A percentile compares a stretch with the other conserved stretches of the same genome.
Evolutionary conservation across 805 yeast genomes (phyloP).

Genomic region (Candida patagonica): DNA sequence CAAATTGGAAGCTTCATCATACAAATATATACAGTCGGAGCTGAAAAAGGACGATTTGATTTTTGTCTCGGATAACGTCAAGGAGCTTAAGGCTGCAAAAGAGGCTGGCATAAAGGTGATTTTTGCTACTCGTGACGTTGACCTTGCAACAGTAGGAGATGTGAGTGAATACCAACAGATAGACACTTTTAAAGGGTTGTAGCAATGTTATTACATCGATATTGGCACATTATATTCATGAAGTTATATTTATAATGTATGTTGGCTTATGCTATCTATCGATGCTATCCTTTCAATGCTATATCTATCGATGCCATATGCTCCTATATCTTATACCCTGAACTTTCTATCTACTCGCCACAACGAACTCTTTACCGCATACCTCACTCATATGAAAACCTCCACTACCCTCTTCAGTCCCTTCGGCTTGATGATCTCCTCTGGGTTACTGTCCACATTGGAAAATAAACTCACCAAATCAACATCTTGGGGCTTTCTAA

Average conservation of each 20-base stretch:
- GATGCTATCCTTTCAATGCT: no score
- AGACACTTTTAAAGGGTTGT: not conserved
- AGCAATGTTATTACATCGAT: no score
- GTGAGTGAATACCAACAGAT: constrained; percentile 1
- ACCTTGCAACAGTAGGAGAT: constrained; percentile 10
- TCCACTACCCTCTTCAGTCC: not conserved
- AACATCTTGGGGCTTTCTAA: constrained; percentile 11
- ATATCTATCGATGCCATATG: no score
- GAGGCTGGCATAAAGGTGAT: constrained; percentile 50
- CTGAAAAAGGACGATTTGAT: constrained; percentile 38
- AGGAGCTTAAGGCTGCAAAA: constrained; percentile 69
- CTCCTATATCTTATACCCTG: no score
- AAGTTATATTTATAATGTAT: no score
- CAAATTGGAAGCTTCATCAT: constrained; percentile 51
- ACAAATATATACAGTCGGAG: constrained; percentile 41
- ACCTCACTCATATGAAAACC: no score
- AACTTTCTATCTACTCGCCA: no score
- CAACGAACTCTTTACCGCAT: no score
- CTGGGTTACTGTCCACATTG: constrained; percentile 6
- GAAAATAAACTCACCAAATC: constrained; percentile 8
- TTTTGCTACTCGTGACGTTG: constrained; percentile 68
- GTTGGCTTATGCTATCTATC: no score
- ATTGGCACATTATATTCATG: not conserved
- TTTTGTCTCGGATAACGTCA: constrained; percentile 73
- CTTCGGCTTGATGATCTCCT: not conserved